Conservation (phyloP, 371 early-diverging fungal genomes). For the Lichtheimia corymbifera region DNA sequence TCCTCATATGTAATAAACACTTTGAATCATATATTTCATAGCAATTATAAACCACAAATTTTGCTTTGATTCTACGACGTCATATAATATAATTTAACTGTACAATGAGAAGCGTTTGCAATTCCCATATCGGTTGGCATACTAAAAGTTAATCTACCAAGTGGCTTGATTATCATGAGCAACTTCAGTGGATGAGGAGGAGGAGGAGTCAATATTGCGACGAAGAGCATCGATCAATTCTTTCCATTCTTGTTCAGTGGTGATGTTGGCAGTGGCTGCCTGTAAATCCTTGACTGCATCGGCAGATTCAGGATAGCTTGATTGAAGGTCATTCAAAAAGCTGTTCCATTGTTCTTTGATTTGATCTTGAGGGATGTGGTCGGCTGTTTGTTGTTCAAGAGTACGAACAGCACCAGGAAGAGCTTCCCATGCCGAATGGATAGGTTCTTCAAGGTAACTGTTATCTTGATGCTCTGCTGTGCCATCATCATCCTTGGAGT, state of each 20-base stretch:
- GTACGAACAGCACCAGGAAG: slow-evolving; percentile 5
- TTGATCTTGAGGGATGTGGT: slow-evolving; percentile 1
- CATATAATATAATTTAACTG: no score
- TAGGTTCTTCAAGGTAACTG: not conserved
- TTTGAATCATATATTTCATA: no score
- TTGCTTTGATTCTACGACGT: no score
- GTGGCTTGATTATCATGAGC: slow-evolving; percentile 8
- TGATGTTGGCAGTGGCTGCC: slow-evolving; percentile 6
- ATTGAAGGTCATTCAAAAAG: slow-evolving; percentile 8
- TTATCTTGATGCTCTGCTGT: not conserved
- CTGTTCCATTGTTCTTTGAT: slow-evolving; percentile 14
- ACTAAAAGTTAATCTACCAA: not conserved
- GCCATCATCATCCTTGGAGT: slow-evolving; percentile 13
- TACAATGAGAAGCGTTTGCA: not conserved
- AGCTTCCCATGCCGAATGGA: slow-evolving; percentile 11
- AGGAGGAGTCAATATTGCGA: not conserved
- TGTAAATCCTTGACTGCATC: slow-evolving; percentile 6
- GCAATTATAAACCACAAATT: no score
- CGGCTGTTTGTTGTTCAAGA: not conserved
- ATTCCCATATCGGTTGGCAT: not conserved
- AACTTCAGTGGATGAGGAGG: not conserved
- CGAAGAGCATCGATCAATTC: slow-evolving; percentile 3
- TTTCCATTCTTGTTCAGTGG: slow-evolving; percentile 13
- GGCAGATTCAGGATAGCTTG: slow-evolving; percentile 6
- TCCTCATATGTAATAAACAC: no score